These are phyloP conservation scores for Termitomyces sp. DNA, from an alignment of 768 basidiomycete species.

Conservation along the genomic window DNA sequence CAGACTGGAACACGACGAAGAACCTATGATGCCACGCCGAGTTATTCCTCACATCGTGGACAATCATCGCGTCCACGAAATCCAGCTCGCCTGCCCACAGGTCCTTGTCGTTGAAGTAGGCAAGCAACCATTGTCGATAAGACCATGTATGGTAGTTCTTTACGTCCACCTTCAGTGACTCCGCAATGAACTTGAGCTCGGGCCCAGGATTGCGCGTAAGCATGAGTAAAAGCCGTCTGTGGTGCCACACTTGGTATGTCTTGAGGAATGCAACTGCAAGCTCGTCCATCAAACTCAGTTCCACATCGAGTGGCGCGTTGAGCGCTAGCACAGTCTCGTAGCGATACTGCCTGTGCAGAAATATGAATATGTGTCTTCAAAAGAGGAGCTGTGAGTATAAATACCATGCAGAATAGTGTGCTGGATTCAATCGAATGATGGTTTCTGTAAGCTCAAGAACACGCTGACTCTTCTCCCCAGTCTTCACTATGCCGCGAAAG, in stretches of 20 bases:
- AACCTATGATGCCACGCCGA: constrained; percentile 97
- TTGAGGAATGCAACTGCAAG: constrained; percentile 82
- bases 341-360: constrained; percentile 78
- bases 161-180: constrained; percentile 64
- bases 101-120: constrained; percentile 70
- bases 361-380: not conserved
- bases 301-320: constrained; percentile 61
- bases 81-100: constrained; percentile 74
- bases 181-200: constrained; percentile 79
- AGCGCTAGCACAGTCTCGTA: constrained; percentile 78
- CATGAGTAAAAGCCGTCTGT: constrained; percentile 70
- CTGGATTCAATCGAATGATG: constrained; percentile 89
- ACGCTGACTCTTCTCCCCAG: constrained; percentile 71
- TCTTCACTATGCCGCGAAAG: constrained; percentile 79
- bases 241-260: constrained; percentile 98
- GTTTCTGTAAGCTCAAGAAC: constrained; percentile 84
- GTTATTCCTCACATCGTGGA: constrained; percentile 85
- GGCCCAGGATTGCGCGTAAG: constrained; percentile 43
- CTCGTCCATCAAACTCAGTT: constrained; percentile 83
- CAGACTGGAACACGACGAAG: constrained; percentile 75
- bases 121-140: constrained; percentile 91
- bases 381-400: constrained; percentile 14
- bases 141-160: constrained; percentile 99
- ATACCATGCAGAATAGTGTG: constrained; percentile 96
- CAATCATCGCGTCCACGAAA: constrained; percentile 65